Evolutionary conservation across 192 early-diverging fungal genomes (phyloP).

Genomic region (Mortierella antarctica): DNA sequence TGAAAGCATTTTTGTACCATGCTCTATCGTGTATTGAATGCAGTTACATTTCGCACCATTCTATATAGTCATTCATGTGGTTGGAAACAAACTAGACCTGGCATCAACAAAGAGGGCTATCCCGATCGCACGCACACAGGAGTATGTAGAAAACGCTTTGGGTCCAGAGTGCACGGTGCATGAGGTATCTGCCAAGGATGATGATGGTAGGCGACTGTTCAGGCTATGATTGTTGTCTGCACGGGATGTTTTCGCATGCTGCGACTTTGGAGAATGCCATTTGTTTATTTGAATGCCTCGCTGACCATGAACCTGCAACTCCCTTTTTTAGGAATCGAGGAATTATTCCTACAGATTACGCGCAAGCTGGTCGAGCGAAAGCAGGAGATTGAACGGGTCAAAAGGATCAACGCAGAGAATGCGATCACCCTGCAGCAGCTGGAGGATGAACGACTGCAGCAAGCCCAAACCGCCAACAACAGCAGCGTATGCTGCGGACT

Average conservation of each 20-base stretch:
- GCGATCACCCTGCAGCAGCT: slow-evolving; percentile 52
- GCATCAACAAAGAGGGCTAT: slow-evolving; percentile 67
- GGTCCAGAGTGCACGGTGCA: slow-evolving; percentile 73
- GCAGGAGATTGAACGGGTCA: slow-evolving; percentile 50
- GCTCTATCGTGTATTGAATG: background rate
- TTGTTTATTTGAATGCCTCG: background rate
- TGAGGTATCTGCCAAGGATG: slow-evolving; percentile 79
- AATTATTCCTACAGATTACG: slow-evolving; percentile 64
- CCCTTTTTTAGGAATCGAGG: slow-evolving; percentile 56
- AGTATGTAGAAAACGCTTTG: slow-evolving; percentile 67
- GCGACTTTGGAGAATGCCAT: background rate
- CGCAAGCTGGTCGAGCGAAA: slow-evolving; percentile 57
- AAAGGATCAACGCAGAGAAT: slow-evolving; percentile 48
- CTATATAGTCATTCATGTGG: slow-evolving; percentile 71
- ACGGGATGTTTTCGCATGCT: background rate
- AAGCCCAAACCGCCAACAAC: slow-evolving; percentile 34
- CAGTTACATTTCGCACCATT: background rate
- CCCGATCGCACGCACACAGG: slow-evolving; percentile 65
- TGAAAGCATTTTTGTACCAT: background rate
- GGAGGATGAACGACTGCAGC: slow-evolving; percentile 47
- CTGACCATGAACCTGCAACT: background rate
- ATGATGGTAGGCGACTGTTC: slow-evolving; percentile 61
- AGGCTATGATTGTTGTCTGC: background rate
- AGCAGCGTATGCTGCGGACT: slow-evolving; percentile 46
- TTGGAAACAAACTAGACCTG: slow-evolving; percentile 80